Evolutionary conservation across 2,329 filamentous ascomycete species (phyloP).

Genomic region (Arachnomyces sp.): DNA sequence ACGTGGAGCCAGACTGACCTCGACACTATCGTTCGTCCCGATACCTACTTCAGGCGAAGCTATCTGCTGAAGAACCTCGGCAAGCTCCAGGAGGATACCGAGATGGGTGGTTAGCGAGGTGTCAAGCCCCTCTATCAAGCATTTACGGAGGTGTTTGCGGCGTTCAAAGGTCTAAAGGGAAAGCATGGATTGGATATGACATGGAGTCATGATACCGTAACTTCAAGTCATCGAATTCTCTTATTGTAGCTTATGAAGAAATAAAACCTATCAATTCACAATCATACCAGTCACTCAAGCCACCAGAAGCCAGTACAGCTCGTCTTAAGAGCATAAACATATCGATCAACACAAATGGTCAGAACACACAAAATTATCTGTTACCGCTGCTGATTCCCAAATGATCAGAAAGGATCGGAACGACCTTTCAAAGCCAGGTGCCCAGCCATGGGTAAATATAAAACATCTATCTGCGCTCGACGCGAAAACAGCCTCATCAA

Average conservation of each 20-base stretch:
- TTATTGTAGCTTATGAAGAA: too few species aligned
- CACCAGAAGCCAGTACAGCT: too few species aligned
- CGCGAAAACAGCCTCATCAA: conserved; percentile 57
- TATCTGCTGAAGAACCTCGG: conserved; percentile 77
- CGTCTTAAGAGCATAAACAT: too few species aligned
- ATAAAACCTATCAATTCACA: too few species aligned
- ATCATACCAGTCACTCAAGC: too few species aligned
- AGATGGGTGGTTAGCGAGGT: conserved; percentile 39
- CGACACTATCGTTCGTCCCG: conserved; percentile 94
- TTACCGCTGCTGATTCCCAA: conserved; percentile 68
- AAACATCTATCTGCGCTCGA: conserved; percentile 53
- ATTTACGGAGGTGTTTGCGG: too few species aligned
- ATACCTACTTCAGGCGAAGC: conserved; percentile 95
- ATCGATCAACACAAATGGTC: too few species aligned
- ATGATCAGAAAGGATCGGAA: conserved; percentile 54
- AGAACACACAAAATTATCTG: conserved; percentile 15
- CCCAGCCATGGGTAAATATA: conserved; percentile 58
- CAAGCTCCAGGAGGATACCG: conserved; percentile 45
- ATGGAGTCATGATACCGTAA: too few species aligned
- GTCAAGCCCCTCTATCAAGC: background rate
- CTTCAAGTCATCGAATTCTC: too few species aligned
- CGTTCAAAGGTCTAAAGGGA: too few species aligned
- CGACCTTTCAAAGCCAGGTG: conserved; percentile 59
- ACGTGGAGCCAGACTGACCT: conserved; percentile 66
- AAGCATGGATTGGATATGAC: too few species aligned